Conservation (phyloP, 495 filamentous ascomycete species). For the Podospora tetraspora region DNA sequence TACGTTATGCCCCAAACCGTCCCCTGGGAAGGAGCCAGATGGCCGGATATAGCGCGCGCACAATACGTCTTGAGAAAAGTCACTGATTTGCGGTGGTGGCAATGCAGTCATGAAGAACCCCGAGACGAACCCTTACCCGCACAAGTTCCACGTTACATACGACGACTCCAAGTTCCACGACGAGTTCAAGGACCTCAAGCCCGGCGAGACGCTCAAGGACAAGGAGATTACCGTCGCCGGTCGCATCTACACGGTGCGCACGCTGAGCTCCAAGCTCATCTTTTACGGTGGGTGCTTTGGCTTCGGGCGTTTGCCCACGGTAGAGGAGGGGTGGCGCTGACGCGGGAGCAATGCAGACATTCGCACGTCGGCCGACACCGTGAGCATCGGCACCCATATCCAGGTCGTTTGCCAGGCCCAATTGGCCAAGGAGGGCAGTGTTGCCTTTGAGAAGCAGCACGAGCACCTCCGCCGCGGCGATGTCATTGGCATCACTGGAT, state of each 20-base stretch:
- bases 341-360: slow-evolving; percentile 48
- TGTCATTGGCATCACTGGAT: slow-evolving; percentile 82
- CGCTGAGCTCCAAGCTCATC: slow-evolving; percentile 74
- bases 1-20: slow-evolving; percentile 5
- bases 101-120: slow-evolving; percentile 60
- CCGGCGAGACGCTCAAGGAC: slow-evolving; percentile 74
- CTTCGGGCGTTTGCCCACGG: background rate
- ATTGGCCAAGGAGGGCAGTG: slow-evolving; percentile 52
- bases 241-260: slow-evolving; percentile 83
- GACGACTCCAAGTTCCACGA: slow-evolving; percentile 71
- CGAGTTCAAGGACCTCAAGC: slow-evolving; percentile 69
- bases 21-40: background rate
- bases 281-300: slow-evolving; percentile 60
- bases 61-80: background rate
- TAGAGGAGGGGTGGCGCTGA: background rate
- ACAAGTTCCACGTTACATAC: slow-evolving; percentile 89
- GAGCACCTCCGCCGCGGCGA: slow-evolving; percentile 86
- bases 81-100: slow-evolving; percentile 6
- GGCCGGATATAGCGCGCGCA: background rate
- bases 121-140: slow-evolving; percentile 85
- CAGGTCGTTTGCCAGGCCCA: slow-evolving; percentile 91
- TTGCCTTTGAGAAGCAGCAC: slow-evolving; percentile 78
- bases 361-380: slow-evolving; percentile 48
- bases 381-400: slow-evolving; percentile 60
- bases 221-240: slow-evolving; percentile 68